These are phyloP conservation scores for Ophiobolus disseminans DNA, from an alignment of 2,329 filamentous ascomycete genomes.

Conservation along the genomic window DNA sequence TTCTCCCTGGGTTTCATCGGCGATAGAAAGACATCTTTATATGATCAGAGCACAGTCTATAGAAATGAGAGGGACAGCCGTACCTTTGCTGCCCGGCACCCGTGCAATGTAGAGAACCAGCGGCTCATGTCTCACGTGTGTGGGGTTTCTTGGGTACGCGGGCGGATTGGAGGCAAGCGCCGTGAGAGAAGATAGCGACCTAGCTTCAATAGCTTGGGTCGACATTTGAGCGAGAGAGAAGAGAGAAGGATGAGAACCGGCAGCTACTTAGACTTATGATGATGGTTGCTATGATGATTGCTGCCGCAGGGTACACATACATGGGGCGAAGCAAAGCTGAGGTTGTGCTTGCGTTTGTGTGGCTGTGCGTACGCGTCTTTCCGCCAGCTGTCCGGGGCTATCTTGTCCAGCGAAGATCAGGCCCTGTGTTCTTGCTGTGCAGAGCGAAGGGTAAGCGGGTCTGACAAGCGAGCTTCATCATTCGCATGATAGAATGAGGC, in stretches of 20 bases:
- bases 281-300: constrained; percentile 10
- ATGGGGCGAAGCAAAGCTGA: constrained; percentile 29
- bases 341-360: constrained; percentile 31
- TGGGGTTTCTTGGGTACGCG: constrained; percentile 79
- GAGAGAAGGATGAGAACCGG: constrained; percentile 13
- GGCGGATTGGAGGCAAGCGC: constrained; percentile 85
- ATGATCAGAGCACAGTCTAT: constrained; percentile 20
- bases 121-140: constrained; percentile 71
- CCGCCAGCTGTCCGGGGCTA: constrained; percentile 9
- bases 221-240: constrained; percentile 34
- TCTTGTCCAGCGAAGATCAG: constrained; percentile 20
- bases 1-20: constrained; percentile 88
- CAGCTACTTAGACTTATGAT: constrained; percentile 18
- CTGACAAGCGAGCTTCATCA: constrained; percentile 21
- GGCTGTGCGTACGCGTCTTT: constrained; percentile 39
- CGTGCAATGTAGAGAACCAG: constrained; percentile 89
- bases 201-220: constrained; percentile 70
- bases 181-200: constrained; percentile 81
- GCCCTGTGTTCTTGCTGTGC: constrained; percentile 17
- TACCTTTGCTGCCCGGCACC: constrained; percentile 89
- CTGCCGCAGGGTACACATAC: constrained; percentile 20
- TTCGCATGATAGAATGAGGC: constrained; percentile 19
- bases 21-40: constrained; percentile 85
- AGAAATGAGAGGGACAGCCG: constrained; percentile 27
- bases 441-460: constrained; percentile 17